phyloP scores from a whole-genome alignment of 1,284 basidiomycete species.

The Stygiomarasmius scandens region DNA sequence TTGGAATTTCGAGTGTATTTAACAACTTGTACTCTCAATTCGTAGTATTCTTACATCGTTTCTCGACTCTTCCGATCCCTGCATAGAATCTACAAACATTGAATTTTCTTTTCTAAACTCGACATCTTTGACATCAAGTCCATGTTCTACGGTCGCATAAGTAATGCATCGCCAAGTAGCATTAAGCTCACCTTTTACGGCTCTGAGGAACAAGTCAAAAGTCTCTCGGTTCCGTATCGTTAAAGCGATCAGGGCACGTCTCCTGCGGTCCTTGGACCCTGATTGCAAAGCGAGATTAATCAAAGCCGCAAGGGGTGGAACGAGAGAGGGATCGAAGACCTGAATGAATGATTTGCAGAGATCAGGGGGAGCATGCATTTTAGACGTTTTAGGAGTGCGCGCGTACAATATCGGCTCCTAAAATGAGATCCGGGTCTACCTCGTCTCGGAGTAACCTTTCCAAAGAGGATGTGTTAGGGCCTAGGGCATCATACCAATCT shows the following conservation, averaged over 20 bases:
- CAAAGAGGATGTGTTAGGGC: conserved; percentile 27
- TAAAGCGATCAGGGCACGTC: conserved; percentile 56
- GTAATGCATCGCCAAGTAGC: too few species aligned
- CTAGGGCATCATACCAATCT: conserved; percentile 68
- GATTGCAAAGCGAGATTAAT: conserved; percentile 50
- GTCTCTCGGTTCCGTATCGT: conserved; percentile 55
- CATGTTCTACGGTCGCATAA: conserved; percentile 11
- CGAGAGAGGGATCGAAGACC: conserved; percentile 71
- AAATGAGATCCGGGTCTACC: conserved; percentile 53
- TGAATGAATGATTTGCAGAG: conserved; percentile 28
- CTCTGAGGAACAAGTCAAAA: conserved; percentile 38
- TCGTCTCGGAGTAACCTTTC: conserved; percentile 40
- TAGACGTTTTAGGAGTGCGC: too few species aligned
- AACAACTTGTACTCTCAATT: conserved; percentile 12
- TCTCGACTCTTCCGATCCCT: conserved; percentile 11
- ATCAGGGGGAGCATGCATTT: too few species aligned
- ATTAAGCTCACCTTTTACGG: conserved; percentile 38
- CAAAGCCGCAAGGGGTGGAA: conserved; percentile 57
- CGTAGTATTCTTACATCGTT: conserved; percentile 19
- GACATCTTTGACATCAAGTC: conserved; percentile 12
- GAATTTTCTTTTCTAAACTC: conserved; percentile 1
- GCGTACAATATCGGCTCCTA: conserved; percentile 73
- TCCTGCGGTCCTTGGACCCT: conserved; percentile 15
- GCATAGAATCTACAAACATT: conserved; percentile 16
- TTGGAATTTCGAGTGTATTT: not conserved